phyloP scores from a whole-genome alignment of 495 filamentous ascomycete species.

The Podospora pseudocomata region DNA sequence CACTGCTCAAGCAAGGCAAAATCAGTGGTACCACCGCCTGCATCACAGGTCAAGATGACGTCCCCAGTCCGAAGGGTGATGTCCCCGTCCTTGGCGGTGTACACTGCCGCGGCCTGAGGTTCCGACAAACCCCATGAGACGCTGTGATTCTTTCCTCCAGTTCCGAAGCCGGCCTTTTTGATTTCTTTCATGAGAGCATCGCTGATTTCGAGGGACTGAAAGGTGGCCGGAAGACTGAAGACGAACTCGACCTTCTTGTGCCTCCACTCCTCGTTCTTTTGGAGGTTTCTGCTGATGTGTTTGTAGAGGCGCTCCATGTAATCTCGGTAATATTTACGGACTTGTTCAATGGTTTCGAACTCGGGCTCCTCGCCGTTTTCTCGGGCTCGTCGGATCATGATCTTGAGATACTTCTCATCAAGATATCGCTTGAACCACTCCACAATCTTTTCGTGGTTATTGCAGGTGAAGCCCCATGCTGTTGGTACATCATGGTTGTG shows the following conservation, averaged over 20 bases:
- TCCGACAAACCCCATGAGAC: conserved; percentile 1
- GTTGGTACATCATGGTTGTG: background rate
- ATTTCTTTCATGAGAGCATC: conserved; percentile 3
- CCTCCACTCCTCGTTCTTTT: background rate
- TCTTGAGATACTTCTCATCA: background rate
- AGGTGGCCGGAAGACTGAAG: conserved; percentile 4
- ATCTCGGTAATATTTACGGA: background rate
- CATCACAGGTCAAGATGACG: conserved; percentile 1
- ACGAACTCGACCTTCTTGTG: conserved; percentile 3
- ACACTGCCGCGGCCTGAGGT: background rate
- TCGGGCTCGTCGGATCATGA: background rate
- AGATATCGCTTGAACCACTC: conserved; percentile 6
- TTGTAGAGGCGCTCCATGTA: conserved; percentile 6
- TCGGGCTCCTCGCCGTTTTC: background rate
- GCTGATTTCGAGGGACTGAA: conserved; percentile 1
- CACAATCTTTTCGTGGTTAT: background rate
- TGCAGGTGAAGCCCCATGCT: conserved; percentile 1
- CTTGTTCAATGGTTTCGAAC: conserved; percentile 1
- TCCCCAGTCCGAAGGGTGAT: background rate
- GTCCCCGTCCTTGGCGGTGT: background rate
- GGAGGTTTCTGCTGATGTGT: background rate
- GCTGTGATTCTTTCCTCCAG: background rate
- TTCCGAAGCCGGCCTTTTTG: conserved; percentile 3
- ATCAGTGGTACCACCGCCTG: conserved; percentile 2
- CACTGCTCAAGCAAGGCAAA: conserved; percentile 2